Evolutionary conservation across 331 rosid genomes (phyloP), one percentile per base, ranked within the genome.

Genomic region (Dryas integrifolia): DNA sequence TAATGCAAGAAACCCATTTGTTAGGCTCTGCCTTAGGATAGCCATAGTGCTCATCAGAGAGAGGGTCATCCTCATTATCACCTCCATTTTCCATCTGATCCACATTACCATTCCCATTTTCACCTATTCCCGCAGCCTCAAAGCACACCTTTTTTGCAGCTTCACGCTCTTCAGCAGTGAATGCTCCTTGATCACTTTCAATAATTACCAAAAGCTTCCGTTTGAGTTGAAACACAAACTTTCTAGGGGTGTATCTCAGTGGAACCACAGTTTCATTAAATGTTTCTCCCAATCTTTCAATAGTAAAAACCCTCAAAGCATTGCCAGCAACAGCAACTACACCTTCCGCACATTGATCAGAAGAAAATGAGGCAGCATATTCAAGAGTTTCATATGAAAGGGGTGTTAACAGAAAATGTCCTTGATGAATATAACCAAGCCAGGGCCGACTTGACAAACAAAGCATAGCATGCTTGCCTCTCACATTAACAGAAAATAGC

Each of bases 381-480:
- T 94, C 98, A 64, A 91, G 90, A 75, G 96, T 86, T 80, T 94
- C 98, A 83, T 91, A 94, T 11, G 98, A 91, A 14, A 91, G 88
- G 41, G 98, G 98, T 7, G 98, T 91, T 71, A 94, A 77, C 43
- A 94, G 92, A 77, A 94, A 91, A 83, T 94, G 97, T 3, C 98
- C 97, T 83, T 94, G 97, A 84, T 94, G 92, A 78, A 91, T 94
- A 71, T 89, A 94, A 74, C 98, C 98, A 67, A 94, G 98, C 97
- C 98, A 94, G 9, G 98, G 98, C 69, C 92, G 90, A 82, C 98
- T 91, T 67, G 97, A 94, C 82, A 94, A 83, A 82, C 98, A 91
- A 67, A 91, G 92, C 90, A 91, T 88, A 39, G 97, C 98, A n/a
- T 89, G 91, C 77, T 85, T 89, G 60, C 97, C 98, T 77, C 98